Conservation (phyloP, 345 rosid species). For the Lagerstroemia speciosa region DNA sequence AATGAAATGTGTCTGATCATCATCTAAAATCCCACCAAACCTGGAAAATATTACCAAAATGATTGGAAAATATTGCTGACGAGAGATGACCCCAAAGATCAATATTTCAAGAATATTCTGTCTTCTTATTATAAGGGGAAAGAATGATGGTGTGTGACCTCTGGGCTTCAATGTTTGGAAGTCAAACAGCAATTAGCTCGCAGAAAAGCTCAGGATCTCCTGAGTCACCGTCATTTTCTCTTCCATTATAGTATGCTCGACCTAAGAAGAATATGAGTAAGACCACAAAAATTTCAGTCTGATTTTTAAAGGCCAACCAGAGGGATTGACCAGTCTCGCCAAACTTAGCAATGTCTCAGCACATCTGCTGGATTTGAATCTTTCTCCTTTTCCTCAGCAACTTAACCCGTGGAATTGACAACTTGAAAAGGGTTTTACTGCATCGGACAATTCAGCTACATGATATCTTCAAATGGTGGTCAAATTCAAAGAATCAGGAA, state of each 20-base stretch:
- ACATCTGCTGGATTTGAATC: constrained; percentile 86
- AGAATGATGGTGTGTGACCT: constrained; percentile 31
- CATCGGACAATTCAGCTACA: not conserved
- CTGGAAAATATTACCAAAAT: no score
- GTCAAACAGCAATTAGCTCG: constrained; percentile 82
- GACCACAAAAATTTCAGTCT: no score
- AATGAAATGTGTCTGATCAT: no score
- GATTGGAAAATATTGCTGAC: no score
- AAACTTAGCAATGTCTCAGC: constrained; percentile 84
- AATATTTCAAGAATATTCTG: no score
- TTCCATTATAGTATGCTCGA: constrained; percentile 88
- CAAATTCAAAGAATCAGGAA: not conserved
- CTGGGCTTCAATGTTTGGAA: constrained; percentile 87
- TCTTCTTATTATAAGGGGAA: no score
- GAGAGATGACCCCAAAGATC: no score
- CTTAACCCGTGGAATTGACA: constrained; percentile 75
- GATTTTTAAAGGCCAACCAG: not conserved
- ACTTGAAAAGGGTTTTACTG: constrained; percentile 87
- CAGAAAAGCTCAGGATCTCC: constrained; percentile 82
- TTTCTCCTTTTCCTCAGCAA: constrained; percentile 85
- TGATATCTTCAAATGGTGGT: not conserved
- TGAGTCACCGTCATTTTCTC: constrained; percentile 99
- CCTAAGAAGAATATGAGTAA: constrained; percentile 30
- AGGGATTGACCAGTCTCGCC: constrained; percentile 77
- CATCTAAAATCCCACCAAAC: no score